Percentiles rank a stretch among this genome's conserved stretches.
Evolutionary conservation across 1,284 basidiomycete genomes (phyloP).

Genomic region (Gymnopus androsaceus): DNA sequence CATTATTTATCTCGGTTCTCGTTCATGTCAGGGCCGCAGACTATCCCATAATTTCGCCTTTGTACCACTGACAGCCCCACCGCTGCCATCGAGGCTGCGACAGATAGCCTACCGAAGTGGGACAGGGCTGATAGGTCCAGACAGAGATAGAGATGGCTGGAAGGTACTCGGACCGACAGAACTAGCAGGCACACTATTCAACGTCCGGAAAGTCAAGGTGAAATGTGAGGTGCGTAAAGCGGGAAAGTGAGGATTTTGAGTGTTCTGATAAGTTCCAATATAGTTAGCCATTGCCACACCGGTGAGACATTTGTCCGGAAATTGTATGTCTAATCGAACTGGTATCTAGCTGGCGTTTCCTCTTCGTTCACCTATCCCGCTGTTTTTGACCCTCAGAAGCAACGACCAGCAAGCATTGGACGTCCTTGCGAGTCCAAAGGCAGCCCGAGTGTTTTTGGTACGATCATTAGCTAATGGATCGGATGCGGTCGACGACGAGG

Average conservation of each 20-base stretch:
- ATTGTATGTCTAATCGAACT: neutral
- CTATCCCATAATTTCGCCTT: constrained; percentile 40
- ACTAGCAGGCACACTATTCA: constrained; percentile 47
- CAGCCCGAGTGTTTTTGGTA: constrained; percentile 35
- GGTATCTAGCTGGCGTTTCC: constrained; percentile 46
- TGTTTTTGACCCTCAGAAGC: constrained; percentile 45
- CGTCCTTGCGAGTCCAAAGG: constrained; percentile 42
- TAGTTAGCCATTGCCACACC: constrained; percentile 58
- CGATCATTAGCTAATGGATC: constrained; percentile 47
- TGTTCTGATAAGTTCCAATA: constrained; percentile 3
- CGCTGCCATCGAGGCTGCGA: constrained; percentile 47
- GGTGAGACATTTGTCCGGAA: constrained; percentile 34
- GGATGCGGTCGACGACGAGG: constrained; percentile 43
- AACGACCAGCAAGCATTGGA: constrained; percentile 52
- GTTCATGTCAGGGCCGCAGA: constrained; percentile 22
- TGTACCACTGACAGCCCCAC: constrained; percentile 40
- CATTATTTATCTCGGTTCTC: neutral
- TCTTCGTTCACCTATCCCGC: constrained; percentile 49
- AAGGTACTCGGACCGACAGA: constrained; percentile 37
- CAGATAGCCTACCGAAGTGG: constrained; percentile 47
- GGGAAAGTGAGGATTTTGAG: neutral
- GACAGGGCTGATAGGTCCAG: constrained; percentile 42
- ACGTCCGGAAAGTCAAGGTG: constrained; percentile 39
- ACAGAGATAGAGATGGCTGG: constrained; percentile 52
- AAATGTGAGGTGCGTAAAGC: constrained; percentile 39